Evolutionary conservation across 768 basidiomycete species (phyloP), one percentile per base, ranked within the genome.

Genomic region (Boletales sp.): DNA sequence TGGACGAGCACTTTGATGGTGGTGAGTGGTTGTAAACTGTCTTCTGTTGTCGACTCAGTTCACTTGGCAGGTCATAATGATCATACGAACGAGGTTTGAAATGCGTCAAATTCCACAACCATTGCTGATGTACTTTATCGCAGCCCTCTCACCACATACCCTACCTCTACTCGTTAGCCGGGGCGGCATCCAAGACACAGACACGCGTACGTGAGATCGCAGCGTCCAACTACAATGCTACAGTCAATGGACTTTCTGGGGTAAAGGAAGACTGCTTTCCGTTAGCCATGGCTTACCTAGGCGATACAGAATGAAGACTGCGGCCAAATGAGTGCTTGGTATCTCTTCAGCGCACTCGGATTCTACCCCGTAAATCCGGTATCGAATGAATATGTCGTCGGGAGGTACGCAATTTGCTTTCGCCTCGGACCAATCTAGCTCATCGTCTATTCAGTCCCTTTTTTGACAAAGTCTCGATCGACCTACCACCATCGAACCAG

Each of bases 271-370:
- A 1, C 14, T 15, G 2, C 40, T 4, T 8, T 34, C 40, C 30
- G 31, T 29, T 18, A 17, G 45, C 9, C 27, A 27, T 9, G 1
- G 1, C 54, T 59, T 13, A 51, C 18, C 32, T 30, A 4, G 32
- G 5, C 32, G 11, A 34, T 34, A 14, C 52, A 90, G 85, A 93
- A 92, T 57, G 90, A 93, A 63, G 90, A 93, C 61, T 91, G 89
- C 55, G 89, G 90, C 1, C 90, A 93, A 63, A 92, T 92, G 90
- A 88, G 86, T 58, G 86, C 89, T 0, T 92, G 90, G 90, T 91
- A 84, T 57, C 75, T 91, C 13, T 91, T 90, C 69, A 84, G 81
- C 43, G 81, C 87, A 0, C 74, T 93, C 66, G 89, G 90, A 1
- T 87, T 92, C 65, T 92, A 92, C 57, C 88, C 87, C 34, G 87